Conservation (phyloP, 768 basidiomycete genomes). For the Russula earlei region DNA sequence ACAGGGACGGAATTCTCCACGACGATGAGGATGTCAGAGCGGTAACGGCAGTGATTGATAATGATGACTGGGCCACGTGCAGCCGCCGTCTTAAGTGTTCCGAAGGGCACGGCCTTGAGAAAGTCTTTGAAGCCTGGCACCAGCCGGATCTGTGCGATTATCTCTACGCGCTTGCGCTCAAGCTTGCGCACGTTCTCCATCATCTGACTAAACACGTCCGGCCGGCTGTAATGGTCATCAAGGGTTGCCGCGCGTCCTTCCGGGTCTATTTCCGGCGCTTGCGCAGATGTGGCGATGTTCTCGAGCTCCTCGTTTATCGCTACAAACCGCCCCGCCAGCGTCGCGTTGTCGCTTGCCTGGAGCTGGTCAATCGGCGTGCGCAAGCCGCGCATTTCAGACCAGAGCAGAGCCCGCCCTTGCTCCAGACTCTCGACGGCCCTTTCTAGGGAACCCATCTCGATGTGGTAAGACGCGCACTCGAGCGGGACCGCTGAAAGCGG, state of each 20-base stretch:
- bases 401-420: slow-evolving; percentile 12
- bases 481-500: not conserved
- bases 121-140: slow-evolving; percentile 1
- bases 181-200: not conserved
- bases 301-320: not conserved
- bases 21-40: slow-evolving; percentile 13
- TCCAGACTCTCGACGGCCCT: slow-evolving; percentile 11
- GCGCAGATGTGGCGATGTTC: not conserved
- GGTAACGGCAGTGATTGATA: slow-evolving; percentile 2
- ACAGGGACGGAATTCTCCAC: not conserved
- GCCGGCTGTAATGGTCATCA: not conserved
- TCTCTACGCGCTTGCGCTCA: not conserved
- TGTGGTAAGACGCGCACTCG: not conserved
- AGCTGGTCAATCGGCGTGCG: slow-evolving; percentile 13
- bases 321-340: slow-evolving; percentile 4
- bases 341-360: not conserved
- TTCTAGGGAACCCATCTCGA: not conserved
- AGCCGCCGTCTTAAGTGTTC: not conserved
- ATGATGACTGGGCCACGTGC: slow-evolving; percentile 6
- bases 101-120: not conserved
- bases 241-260: not conserved
- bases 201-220: not conserved
- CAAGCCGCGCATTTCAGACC: slow-evolving; percentile 14
- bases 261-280: not conserved
- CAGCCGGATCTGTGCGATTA: not conserved